Evolutionary conservation across 2,329 filamentous ascomycete species (phyloP), one percentile per base, ranked within the genome.

Genomic region (Ascosphaera apis): DNA sequence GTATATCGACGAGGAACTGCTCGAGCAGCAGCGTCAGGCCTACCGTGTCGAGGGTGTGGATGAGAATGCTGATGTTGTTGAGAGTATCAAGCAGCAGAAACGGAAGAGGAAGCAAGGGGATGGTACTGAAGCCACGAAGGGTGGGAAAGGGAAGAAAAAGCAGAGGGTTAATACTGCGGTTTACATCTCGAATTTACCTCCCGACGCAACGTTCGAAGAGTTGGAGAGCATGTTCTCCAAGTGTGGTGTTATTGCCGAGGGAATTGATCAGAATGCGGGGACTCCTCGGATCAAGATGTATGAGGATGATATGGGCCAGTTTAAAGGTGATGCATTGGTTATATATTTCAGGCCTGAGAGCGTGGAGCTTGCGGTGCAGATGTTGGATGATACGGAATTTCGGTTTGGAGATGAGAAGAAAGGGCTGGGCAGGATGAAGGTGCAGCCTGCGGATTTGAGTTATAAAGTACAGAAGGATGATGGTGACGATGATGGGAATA

Each of bases 291-390:
- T 98, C 57, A 95, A 92, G 59, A 71, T 98, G 54, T 98, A 98
- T 57, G 71, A 65, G 15, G 75, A 93, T 51, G 71, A 77, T 1
- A 58, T 74, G 1, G 88, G 83, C 15, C 69, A 72, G 12, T 91
- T 92, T 65, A 95, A 93, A 52, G 88, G 88, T 41, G 84, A 95
- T 51, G 84, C 81, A 2, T 65, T 98, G 21, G 64, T 98, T 37
- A 80, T 95, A 25, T 98, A 91, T 58, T 93, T 92, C 66, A 81
- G 88, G 46, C 78, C 83, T 0, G 83, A 91, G 50, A 91, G 80
- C n/a, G 86, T 98, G 39, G 63, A 77, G 31, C 76, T 62, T 36
- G 56, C 64, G 1, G 55, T 71, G 9, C 62, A 67, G 36, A 60
- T 63, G 45, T 58, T 72, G 12, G 60, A 63, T 32, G 57, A 62